A percentile compares a stretch with the other conserved stretches of the same genome.
Conservation (phyloP, 805 yeast species). For the Saccharomycopsis fermentans region DNA sequence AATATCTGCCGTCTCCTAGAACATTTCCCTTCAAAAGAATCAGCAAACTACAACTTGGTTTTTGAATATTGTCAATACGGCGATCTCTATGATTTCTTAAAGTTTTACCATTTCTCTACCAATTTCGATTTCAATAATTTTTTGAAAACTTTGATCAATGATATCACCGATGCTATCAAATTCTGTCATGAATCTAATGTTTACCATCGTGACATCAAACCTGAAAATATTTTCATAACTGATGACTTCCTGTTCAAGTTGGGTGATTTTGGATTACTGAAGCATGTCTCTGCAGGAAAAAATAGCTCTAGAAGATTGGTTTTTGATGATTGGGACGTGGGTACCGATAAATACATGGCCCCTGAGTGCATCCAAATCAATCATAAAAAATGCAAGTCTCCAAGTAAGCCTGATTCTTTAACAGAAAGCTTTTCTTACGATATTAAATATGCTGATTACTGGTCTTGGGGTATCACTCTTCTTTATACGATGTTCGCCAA, state of each 20-base stretch:
- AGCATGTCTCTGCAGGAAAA: not conserved
- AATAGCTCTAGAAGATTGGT: constrained; percentile 33
- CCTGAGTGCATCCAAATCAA: constrained; percentile 57
- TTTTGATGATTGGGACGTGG: constrained; percentile 34
- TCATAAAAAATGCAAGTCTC: constrained; percentile 28
- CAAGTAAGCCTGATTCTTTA: too few species aligned
- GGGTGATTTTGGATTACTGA: constrained; percentile 60
- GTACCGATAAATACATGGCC: constrained; percentile 86
- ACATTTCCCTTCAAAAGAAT: constrained; percentile 38
- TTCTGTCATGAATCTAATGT: constrained; percentile 49
- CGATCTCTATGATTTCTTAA: constrained; percentile 50
- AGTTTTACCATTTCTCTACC: constrained; percentile 19
- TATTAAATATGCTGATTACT: constrained; percentile 69
- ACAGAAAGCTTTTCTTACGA: constrained; percentile 41
- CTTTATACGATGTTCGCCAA: constrained; percentile 72
- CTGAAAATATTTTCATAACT: constrained; percentile 55
- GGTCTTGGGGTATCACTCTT: constrained; percentile 81
- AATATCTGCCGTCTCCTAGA: constrained; percentile 52
- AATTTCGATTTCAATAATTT: constrained; percentile 21
- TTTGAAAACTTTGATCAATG: constrained; percentile 35
- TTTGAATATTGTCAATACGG: constrained; percentile 61
- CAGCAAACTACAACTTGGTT: constrained; percentile 40
- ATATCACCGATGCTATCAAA: constrained; percentile 41
- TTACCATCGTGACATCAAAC: constrained; percentile 65
- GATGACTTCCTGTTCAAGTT: constrained; percentile 44